Base-by-base conservation (phyloP, 768 basidiomycete species). In the Boletus rufocinnamomeus region DNA sequence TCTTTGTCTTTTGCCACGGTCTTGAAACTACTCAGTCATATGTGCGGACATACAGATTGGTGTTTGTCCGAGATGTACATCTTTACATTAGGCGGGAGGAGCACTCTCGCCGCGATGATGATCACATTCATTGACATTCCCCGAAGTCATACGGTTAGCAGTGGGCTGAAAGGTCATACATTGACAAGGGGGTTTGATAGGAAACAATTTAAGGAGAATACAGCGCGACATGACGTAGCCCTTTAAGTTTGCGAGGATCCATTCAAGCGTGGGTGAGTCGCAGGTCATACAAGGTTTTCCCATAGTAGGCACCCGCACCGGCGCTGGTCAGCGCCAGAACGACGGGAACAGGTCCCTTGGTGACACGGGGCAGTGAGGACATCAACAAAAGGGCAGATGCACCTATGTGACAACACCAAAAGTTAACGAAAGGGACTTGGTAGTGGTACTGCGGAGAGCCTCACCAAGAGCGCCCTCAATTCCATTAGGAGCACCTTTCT, bases 381-480 rank as follows among this genome's bases (percentile, higher is more conserved):
- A 89, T 71, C 51, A 92, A 75, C 28, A 92, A 79, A 11, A 93
- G 67, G 13, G 87, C 86, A 50, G 91, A 92, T 3, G 91, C 90
- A 66, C 86, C 91, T 91, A 60, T 52, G 30, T 17, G 21, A 40
- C 47, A 8, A 34, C 11, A 35, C 8, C 28, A 2, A 50, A 50
- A 37, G 56, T 56, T 2, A 52, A 62, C 7, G 13, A 40, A 32
- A 50, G 2, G 17, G 40, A 43, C 14, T 19, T 6, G 21, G 41
- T 35, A 54, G 46, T 10, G 27, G 6, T 28, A 48, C n/a, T n/a
- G n/a, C n/a, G 43, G 21, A 21, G 34, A 30, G n/a, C 66, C 81
- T 68, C 68, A 86, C 92, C 91, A 16, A 93, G 78, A 40, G 91
- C 92, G 32, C 80, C 84, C 68, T 93, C 88, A 54, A 92, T 74